Evolutionary conservation across 2,329 filamentous ascomycete species (phyloP).

Genomic region (Neoscytalidium dimidiatum): DNA sequence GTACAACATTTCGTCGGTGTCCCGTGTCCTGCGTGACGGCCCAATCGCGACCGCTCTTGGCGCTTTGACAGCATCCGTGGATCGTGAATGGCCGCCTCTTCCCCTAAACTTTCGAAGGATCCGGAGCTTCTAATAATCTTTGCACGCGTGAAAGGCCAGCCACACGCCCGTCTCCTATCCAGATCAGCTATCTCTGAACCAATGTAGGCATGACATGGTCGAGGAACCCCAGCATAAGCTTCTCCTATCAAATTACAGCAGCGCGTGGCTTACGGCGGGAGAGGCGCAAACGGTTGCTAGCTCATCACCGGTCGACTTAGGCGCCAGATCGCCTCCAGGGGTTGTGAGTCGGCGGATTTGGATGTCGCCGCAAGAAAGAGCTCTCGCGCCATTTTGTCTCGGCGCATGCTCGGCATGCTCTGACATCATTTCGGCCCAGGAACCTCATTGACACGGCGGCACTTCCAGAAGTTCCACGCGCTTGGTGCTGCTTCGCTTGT

Average conservation of each 20-base stretch:
- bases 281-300: constrained; percentile 10
- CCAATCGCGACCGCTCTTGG: neutral
- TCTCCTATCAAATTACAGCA: neutral
- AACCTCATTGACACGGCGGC: neutral
- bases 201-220: neutral
- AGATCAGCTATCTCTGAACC: neutral
- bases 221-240: constrained; percentile 7
- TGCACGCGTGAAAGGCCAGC: neutral
- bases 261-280: constrained; percentile 1
- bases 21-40: neutral
- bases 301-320: neutral
- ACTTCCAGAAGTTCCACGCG: neutral
- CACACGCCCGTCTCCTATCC: neutral
- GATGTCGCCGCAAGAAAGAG: neutral
- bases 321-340: neutral
- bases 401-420: neutral
- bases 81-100: neutral
- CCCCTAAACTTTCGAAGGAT: neutral
- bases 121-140: neutral
- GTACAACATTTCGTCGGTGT: neutral
- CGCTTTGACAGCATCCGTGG: neutral
- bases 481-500: neutral
- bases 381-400: constrained; percentile 6
- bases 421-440: neutral
- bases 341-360: neutral